These are phyloP conservation scores for Diplodia intermedia DNA, from an alignment of 2,329 filamentous ascomycete genomes.

Conservation along the genomic window DNA sequence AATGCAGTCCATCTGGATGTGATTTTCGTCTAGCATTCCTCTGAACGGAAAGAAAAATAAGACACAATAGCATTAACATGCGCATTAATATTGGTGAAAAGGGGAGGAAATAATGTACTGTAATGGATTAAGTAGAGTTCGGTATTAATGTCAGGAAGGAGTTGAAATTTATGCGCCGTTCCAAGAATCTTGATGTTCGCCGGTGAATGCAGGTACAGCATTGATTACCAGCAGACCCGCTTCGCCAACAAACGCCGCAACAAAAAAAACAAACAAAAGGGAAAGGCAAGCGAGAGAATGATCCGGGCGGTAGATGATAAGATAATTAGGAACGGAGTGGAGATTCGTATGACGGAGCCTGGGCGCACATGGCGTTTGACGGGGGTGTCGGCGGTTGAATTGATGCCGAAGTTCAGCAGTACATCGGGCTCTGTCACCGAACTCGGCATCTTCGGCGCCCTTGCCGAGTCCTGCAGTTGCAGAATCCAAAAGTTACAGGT, in stretches of 20 bases:
- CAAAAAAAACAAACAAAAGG: too few species aligned
- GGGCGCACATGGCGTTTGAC: neutral
- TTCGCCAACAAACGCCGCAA: too few species aligned
- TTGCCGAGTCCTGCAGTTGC: conserved; percentile 1
- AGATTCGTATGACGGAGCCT: neutral
- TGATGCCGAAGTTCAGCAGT: neutral
- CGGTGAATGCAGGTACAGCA: too few species aligned
- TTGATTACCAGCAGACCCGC: too few species aligned
- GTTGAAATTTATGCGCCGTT: neutral
- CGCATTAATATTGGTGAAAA: neutral
- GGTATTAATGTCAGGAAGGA: neutral
- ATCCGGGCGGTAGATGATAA: too few species aligned
- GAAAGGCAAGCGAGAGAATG: too few species aligned
- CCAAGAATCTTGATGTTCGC: neutral
- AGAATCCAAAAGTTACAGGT: neutral
- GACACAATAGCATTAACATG: neutral
- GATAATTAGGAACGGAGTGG: neutral
- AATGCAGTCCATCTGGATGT: neutral
- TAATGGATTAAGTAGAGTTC: neutral
- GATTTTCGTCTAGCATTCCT: neutral
- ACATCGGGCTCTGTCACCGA: conserved; percentile 3
- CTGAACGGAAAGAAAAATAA: too few species aligned
- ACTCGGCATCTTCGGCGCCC: neutral
- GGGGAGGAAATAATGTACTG: neutral
- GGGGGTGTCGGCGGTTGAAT: conserved; percentile 9